These are phyloP conservation scores for Cladophialophora bantiana DNA, from an alignment of 2,329 filamentous ascomycete species.

Conservation along the genomic window DNA sequence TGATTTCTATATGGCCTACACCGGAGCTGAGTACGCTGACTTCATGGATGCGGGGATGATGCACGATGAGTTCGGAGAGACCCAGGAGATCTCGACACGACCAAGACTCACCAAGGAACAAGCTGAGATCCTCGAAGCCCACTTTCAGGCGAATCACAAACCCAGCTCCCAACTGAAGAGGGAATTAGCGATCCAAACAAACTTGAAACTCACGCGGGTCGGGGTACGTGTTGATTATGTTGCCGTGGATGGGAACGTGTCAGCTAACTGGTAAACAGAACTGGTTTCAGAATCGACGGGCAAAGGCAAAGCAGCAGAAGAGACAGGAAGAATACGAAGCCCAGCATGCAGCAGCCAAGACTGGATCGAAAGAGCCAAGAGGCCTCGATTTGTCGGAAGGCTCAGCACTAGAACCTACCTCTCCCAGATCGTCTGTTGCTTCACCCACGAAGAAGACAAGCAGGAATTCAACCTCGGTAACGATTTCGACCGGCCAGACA, in stretches of 20 bases:
- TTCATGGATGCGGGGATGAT: conserved; percentile 51
- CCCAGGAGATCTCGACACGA: conserved; percentile 56
- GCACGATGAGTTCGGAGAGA: conserved; percentile 55
- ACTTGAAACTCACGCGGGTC: conserved; percentile 57
- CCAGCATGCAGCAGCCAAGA: conserved; percentile 24
- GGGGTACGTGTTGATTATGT: conserved; percentile 46
- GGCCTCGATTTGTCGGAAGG: conserved; percentile 10
- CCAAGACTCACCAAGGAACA: conserved; percentile 60
- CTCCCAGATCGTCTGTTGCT: conserved; percentile 40
- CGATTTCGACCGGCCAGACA: conserved; percentile 5
- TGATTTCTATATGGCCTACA: conserved; percentile 28
- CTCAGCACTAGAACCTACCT: conserved; percentile 42
- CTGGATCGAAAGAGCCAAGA: conserved; percentile 19
- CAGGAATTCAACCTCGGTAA: conserved; percentile 34
- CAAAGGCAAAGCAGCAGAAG: conserved; percentile 60
- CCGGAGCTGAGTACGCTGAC: conserved; percentile 49
- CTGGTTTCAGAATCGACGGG: conserved; percentile 61
- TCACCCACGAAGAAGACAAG: conserved; percentile 46
- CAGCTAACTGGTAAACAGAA: conserved; percentile 49
- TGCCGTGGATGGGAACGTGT: background rate
- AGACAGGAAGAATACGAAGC: conserved; percentile 57
- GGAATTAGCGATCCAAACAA: conserved; percentile 57
- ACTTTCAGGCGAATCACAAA: conserved; percentile 59
- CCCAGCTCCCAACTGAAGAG: conserved; percentile 59
- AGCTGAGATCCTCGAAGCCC: conserved; percentile 57